Evolutionary conservation across 306 rosid genomes (phyloP).

Genomic region (Trichosanthes truncata): DNA sequence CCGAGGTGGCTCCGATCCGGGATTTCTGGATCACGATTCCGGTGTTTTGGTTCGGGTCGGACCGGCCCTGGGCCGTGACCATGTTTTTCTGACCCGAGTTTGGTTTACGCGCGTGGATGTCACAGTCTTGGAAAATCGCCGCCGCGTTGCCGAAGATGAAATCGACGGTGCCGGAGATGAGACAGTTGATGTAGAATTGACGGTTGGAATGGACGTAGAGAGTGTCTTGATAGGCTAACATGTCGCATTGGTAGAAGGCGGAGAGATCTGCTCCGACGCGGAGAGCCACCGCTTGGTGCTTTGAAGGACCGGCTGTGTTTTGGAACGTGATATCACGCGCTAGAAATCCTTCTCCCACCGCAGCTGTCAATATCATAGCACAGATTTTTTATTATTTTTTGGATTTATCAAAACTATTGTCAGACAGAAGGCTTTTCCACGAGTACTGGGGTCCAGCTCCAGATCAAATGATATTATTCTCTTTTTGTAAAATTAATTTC

Average conservation of each 20-base stretch:
- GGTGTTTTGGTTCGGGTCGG: slow-evolving; percentile 86
- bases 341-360: slow-evolving; percentile 55
- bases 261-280: slow-evolving; percentile 76
- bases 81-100: slow-evolving; percentile 73
- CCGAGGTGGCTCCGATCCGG: slow-evolving; percentile 69
- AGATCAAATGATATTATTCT: no score
- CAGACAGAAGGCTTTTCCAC: not conserved
- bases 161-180: slow-evolving; percentile 67
- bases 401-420: no score
- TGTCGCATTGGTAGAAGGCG: slow-evolving; percentile 59
- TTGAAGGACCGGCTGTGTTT: slow-evolving; percentile 88
- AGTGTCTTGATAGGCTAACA: slow-evolving; percentile 77
- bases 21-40: slow-evolving; percentile 73
- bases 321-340: slow-evolving; percentile 71
- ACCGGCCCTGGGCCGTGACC: slow-evolving; percentile 79
- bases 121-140: slow-evolving; percentile 60
- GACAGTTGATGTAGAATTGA: slow-evolving; percentile 53
- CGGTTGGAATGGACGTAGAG: slow-evolving; percentile 88
- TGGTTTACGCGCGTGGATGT: slow-evolving; percentile 70
- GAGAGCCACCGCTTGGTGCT: slow-evolving; percentile 93
- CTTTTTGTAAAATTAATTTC: no score
- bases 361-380: slow-evolving; percentile 33
- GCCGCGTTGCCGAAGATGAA: slow-evolving; percentile 88
- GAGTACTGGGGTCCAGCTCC: no score
- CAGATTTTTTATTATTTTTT: no score